Evolutionary conservation across 148 eudicot species (phyloP), one percentile per base, ranked within the genome.

Genomic region (Spergularia marina): DNA sequence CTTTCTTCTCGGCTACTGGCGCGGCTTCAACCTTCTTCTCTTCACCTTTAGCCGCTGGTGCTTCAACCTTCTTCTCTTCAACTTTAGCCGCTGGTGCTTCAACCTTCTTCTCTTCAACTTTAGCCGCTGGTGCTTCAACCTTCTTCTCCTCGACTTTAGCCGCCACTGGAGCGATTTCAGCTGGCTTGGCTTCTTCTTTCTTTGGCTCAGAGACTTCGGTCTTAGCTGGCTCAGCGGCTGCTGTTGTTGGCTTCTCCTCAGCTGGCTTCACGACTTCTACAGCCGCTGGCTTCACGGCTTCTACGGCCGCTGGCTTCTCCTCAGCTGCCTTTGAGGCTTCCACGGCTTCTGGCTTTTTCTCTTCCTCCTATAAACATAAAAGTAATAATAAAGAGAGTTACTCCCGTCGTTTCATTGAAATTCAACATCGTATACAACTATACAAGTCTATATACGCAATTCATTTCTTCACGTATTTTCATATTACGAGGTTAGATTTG

Each of bases 161-260:
- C 58, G 4, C 25, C 2, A 51, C n/a, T 40, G 54, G 67, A 15
- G 55, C 73, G 18, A 69, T 21, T 53, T 52, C 72, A 18, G 56
- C 72, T 18, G 78, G 72, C 72, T 75, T 75, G 18, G 51, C 1
- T 44, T 77, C 80, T n/a, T n/a, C 79, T 68, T 57, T 57, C 67
- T 68, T 68, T 0, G 75, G 70, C 57, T 53, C 80, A 4, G 66
- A 23, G 55, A 61, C 65, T 52, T 53, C 80, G 4, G 63, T 51
- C 69, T 77, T 77, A 20, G 69, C 53, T 25, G 81, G 63, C 71
- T 77, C 80, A 62, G 41, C 30, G 0, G 11, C 52, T 34, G 68
- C n/a, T 17, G 49, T 14, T 36, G 49, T 57, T 13, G 74, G 15
- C 74, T 55, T 52, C 73, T 21, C 63, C 55, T 44, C 67, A 5